Percentiles rank a stretch among this genome's conserved stretches.
These are phyloP conservation scores for Penicillium sp. DNA, from an alignment of 2,329 filamentous ascomycete species.

Conservation along the genomic window DNA sequence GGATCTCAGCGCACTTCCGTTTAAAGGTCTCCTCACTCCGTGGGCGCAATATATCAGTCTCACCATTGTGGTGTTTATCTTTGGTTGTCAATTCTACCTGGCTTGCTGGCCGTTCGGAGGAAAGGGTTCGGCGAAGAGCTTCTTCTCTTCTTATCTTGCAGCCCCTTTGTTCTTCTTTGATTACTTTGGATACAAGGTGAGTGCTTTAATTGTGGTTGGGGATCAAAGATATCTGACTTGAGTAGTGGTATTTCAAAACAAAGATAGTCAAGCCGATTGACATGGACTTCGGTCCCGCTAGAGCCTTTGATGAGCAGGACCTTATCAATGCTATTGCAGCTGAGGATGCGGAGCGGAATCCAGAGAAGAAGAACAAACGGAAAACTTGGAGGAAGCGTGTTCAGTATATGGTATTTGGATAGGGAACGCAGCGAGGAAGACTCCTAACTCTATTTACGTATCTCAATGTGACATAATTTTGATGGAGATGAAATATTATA, in stretches of 20 bases:
- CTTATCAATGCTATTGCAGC: constrained; percentile 13
- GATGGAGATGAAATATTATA: constrained; percentile 1
- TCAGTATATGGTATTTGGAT: constrained; percentile 18
- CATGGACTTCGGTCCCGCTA: constrained; percentile 25
- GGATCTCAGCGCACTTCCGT: constrained; percentile 23
- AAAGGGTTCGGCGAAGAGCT: constrained; percentile 30
- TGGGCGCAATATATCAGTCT: constrained; percentile 28
- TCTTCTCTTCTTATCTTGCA: constrained; percentile 34
- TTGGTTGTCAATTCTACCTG: constrained; percentile 35
- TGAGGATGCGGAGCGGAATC: neutral
- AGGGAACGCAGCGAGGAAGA: neutral
- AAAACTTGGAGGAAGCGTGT: constrained; percentile 13
- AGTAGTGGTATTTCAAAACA: constrained; percentile 21
- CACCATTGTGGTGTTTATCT: constrained; percentile 28
- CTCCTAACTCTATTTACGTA: neutral
- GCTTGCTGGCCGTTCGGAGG: constrained; percentile 31
- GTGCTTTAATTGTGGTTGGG: neutral
- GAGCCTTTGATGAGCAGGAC: constrained; percentile 27
- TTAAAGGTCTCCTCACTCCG: constrained; percentile 25
- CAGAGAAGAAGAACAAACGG: neutral
- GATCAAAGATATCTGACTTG: neutral
- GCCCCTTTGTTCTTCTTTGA: constrained; percentile 33
- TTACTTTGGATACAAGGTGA: constrained; percentile 28
- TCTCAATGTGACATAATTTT: neutral
- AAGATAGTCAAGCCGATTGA: constrained; percentile 22